Evolutionary conservation across 2,329 filamentous ascomycete genomes (phyloP), one percentile per base, ranked within the genome.

Genomic region (Fusarium verrucosum): DNA sequence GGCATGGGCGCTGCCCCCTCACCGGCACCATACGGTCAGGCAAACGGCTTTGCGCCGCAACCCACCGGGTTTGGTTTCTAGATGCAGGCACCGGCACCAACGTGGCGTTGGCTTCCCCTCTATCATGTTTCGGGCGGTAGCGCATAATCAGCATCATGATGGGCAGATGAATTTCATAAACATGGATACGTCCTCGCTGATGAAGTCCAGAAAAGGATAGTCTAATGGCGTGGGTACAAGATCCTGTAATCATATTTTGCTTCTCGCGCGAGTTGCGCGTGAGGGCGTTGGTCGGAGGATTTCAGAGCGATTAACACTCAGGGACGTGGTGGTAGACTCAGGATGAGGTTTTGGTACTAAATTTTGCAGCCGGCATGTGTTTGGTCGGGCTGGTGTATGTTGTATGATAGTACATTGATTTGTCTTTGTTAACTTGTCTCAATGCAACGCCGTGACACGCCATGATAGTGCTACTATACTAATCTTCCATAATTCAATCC

Each of bases 41-140:
- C 92, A 20, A 98, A 97, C 74, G 94, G 94, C 55, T 92, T 97
- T 73, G 89, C 90, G 58, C 91, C 94, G 57, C 94, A 97, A 82
- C 86, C 91, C 49, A 98, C 94, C 66, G 93, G 91, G 59, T 94
- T 87, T 78, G 85, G 85, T 68, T 87, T 80, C 76, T 88, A 87
- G 74, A 73, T 70, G 71, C 70, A 73, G 58, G 63, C 68, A 63
- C 72, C 71, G 64, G 70, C 69, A 63, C 70, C 70, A 56, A 70
- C 70, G 62, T 73, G 70, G 65, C 64, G 55, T 58, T 73, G 65
- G 62, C 35, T 62, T 47, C 68, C 66, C 50, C 57, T 44, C 36
- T 45, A 59, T 43, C 47, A 45, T 22, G 46, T 50, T 43, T 54
- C 56, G 42, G 44, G 41, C 52, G 56, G 51, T 45, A 56, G 33